These are phyloP conservation scores for Raphidocelis subcapitata DNA, from an alignment of 139 green algal genomes.

Conservation along the genomic window DNA sequence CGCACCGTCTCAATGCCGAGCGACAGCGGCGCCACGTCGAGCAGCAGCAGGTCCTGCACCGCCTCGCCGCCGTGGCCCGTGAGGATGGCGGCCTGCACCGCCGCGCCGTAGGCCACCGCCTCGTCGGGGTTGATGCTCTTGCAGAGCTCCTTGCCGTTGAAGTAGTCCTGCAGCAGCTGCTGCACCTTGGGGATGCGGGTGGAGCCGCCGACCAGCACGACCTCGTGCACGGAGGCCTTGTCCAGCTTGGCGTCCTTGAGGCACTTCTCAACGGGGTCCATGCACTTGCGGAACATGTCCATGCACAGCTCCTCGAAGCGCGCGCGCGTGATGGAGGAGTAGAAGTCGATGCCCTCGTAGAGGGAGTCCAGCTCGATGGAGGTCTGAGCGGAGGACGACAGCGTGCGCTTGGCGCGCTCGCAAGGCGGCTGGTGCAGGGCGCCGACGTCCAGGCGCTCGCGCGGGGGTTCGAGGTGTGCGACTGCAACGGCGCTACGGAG, in stretches of 20 bases:
- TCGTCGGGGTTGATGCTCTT: constrained; percentile 99
- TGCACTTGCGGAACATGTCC: constrained; percentile 99
- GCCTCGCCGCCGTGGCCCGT: constrained; percentile 89
- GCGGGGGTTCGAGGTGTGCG: constrained; percentile 33
- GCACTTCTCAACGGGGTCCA: constrained; percentile 98
- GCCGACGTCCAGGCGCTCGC: constrained; percentile 87
- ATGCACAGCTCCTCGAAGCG: constrained; percentile 99
- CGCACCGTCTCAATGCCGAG: constrained; percentile 94
- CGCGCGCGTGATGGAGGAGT: constrained; percentile 93
- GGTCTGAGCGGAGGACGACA: constrained; percentile 86
- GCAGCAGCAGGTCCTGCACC: constrained; percentile 97
- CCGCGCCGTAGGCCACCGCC: constrained; percentile 97
- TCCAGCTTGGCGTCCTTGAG: constrained; percentile 90
- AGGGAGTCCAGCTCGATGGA: constrained; percentile 97
- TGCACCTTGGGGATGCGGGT: constrained; percentile 99
- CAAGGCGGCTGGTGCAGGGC: too few relatives aligned
- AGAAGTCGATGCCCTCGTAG: constrained; percentile 98
- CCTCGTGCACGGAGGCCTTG: constrained; percentile 86
- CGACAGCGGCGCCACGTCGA: constrained; percentile 95
- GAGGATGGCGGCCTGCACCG: constrained; percentile 96
- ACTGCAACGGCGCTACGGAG: constrained; percentile 26
- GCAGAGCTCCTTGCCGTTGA: constrained; percentile 99
- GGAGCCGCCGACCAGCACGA: constrained; percentile 94
- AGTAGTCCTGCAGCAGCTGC: constrained; percentile 96
- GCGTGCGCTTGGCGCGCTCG: constrained; percentile 94